Conservation (phyloP, 1,284 basidiomycete species). For the Tilletia walkeri region DNA sequence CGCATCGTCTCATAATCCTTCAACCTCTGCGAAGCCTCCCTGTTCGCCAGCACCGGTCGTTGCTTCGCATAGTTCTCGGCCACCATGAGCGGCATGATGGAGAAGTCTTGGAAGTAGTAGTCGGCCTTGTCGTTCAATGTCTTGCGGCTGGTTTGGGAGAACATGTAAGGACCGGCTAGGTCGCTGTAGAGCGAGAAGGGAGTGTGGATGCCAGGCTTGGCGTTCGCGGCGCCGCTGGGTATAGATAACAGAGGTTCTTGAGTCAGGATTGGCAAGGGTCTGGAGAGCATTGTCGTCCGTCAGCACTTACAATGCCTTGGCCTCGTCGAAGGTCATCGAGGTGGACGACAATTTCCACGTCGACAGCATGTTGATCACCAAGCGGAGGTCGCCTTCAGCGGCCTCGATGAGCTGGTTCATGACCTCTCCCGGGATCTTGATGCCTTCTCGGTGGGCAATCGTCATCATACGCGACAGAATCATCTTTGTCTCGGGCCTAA, state of each 20-base stretch:
- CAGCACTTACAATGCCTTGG: conserved; percentile 70
- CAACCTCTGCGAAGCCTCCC: conserved; percentile 23
- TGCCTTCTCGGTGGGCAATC: conserved; percentile 67
- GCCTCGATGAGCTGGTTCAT: conserved; percentile 86
- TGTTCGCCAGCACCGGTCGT: conserved; percentile 59
- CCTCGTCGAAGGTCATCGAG: conserved; percentile 63
- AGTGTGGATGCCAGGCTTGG: conserved; percentile 70
- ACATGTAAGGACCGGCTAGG: conserved; percentile 83
- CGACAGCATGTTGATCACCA: conserved; percentile 95
- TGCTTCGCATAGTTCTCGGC: conserved; percentile 74
- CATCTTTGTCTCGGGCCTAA: background rate
- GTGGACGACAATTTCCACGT: conserved; percentile 69
- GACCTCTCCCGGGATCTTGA: conserved; percentile 85
- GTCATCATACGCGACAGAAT: conserved; percentile 66
- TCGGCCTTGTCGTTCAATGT: conserved; percentile 90
- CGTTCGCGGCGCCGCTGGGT: conserved; percentile 73
- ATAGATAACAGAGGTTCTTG: background rate
- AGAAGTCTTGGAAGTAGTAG: conserved; percentile 91
- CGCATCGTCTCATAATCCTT: conserved; percentile 71
- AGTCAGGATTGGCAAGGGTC: no score
- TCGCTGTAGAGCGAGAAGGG: conserved; percentile 65
- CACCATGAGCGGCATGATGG: conserved; percentile 89
- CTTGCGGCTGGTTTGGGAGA: conserved; percentile 75
- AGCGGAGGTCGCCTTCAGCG: conserved; percentile 89
- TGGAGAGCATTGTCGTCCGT: background rate